phyloP scores from a whole-genome alignment of 305 asterid genomes.

The Petunia hybrid region DNA sequence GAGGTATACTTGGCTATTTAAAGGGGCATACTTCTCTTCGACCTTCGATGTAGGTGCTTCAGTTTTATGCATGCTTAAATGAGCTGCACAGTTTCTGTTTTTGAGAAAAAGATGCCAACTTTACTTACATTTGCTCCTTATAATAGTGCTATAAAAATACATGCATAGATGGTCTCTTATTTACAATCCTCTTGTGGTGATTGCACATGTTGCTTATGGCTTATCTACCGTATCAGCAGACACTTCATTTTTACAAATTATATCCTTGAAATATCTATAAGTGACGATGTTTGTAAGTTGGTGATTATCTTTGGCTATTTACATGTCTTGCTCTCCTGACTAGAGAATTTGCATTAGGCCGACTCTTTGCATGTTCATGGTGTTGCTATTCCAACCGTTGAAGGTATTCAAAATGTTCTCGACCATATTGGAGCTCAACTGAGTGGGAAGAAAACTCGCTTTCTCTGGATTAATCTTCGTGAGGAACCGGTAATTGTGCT shows the following conservation, averaged over 20 bases:
- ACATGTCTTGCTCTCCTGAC: slow-evolving; percentile 28
- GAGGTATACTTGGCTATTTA: slow-evolving; percentile 20
- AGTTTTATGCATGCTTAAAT: slow-evolving; percentile 13
- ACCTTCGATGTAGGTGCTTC: slow-evolving; percentile 14
- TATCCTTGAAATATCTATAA: too few relatives aligned
- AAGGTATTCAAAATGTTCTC: slow-evolving; percentile 95
- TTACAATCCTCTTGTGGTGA: slow-evolving; percentile 4
- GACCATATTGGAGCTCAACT: slow-evolving; percentile 78
- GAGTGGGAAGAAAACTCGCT: slow-evolving; percentile 63
- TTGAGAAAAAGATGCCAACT: background rate
- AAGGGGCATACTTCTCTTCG: slow-evolving; percentile 15
- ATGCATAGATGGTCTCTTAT: slow-evolving; percentile 3
- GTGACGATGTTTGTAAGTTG: background rate
- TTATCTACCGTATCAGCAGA: too few relatives aligned
- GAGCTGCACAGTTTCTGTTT: background rate
- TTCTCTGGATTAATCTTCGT: slow-evolving; percentile 94
- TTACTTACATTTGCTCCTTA: slow-evolving; percentile 12
- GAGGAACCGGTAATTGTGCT: slow-evolving; percentile 90
- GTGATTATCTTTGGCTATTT: slow-evolving; percentile 30
- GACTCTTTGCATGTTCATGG: slow-evolving; percentile 87
- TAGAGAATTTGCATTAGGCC: slow-evolving; percentile 57
- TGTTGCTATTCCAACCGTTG: slow-evolving; percentile 95
- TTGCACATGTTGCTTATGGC: background rate
- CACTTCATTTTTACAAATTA: too few relatives aligned
- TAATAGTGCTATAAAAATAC: slow-evolving; percentile 1